Evolutionary conservation across 1,284 basidiomycete species (phyloP).

Genomic region (Schizophyllum commune): DNA sequence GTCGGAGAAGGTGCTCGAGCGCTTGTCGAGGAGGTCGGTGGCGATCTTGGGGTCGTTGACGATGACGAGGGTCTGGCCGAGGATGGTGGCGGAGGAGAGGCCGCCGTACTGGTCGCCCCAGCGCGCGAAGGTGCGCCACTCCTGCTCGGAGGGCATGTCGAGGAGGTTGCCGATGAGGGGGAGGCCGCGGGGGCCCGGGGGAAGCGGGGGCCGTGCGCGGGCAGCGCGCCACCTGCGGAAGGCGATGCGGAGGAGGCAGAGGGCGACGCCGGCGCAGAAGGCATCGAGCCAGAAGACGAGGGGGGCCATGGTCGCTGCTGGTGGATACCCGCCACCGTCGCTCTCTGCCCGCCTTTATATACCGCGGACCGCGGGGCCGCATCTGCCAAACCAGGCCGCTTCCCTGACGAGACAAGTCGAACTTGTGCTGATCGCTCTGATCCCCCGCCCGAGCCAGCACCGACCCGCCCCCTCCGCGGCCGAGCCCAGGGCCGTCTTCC

Average conservation of each 20-base stretch:
- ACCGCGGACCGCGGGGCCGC: background rate
- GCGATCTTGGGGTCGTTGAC: slow-evolving; percentile 49
- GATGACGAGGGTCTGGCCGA: slow-evolving; percentile 55
- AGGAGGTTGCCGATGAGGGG: slow-evolving; percentile 46
- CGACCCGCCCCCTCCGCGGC: background rate
- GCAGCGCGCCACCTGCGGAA: background rate
- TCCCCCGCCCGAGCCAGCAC: background rate
- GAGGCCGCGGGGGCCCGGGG: slow-evolving; percentile 31
- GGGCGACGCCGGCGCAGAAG: slow-evolving; percentile 5
- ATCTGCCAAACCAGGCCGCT: background rate
- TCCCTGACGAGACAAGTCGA: background rate
- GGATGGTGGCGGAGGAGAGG: slow-evolving; percentile 47
- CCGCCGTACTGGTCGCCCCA: slow-evolving; percentile 51
- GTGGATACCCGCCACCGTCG: background rate
- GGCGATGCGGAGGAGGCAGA: slow-evolving; percentile 10
- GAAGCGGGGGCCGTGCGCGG: slow-evolving; percentile 5
- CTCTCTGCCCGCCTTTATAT: background rate
- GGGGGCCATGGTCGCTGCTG: slow-evolving; percentile 2
- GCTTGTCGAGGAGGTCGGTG: slow-evolving; percentile 57
- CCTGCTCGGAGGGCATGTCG: slow-evolving; percentile 43
- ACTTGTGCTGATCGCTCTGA: background rate
- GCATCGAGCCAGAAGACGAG: slow-evolving; percentile 10
- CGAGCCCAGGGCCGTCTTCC: background rate
- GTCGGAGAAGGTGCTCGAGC: slow-evolving; percentile 62
- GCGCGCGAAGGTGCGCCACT: slow-evolving; percentile 47